A percentile compares a stretch with the other conserved stretches of the same genome.
phyloP scores from a whole-genome alignment of 441 rosid genomes.

The Syzygium syzygioides region DNA sequence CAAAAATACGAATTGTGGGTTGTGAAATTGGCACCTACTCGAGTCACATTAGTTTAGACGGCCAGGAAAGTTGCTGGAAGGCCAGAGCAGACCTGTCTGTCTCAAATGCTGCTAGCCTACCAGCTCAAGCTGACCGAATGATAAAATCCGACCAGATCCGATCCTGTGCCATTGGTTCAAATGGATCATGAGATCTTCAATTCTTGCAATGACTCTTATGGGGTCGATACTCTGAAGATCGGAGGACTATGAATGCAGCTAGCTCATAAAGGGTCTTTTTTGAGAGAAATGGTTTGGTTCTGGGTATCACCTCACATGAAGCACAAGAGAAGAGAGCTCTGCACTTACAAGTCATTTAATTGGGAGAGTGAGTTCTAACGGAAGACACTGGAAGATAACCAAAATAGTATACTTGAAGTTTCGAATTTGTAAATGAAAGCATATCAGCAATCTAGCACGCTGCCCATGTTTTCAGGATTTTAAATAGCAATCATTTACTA shows the following conservation, averaged over 20 bases:
- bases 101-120: background rate
- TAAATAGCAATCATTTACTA: background rate
- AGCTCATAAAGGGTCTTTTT: background rate
- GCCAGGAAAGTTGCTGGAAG: background rate
- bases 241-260: background rate
- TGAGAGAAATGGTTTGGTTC: background rate
- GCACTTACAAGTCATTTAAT: background rate
- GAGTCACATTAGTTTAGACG: background rate
- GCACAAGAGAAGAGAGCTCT: background rate
- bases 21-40: background rate
- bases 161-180: background rate
- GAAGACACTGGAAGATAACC: background rate
- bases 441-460: background rate
- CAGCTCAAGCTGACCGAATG: background rate
- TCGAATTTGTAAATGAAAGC: background rate
- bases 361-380: background rate
- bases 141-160: background rate
- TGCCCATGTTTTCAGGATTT: background rate
- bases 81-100: background rate
- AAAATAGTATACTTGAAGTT: background rate
- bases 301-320: background rate
- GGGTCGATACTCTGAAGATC: background rate
- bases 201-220: background rate
- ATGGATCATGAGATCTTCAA: background rate
- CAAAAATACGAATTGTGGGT: background rate